phyloP scores from a whole-genome alignment of 169 alveolate genomes.

The Plasmodium vivax region DNA sequence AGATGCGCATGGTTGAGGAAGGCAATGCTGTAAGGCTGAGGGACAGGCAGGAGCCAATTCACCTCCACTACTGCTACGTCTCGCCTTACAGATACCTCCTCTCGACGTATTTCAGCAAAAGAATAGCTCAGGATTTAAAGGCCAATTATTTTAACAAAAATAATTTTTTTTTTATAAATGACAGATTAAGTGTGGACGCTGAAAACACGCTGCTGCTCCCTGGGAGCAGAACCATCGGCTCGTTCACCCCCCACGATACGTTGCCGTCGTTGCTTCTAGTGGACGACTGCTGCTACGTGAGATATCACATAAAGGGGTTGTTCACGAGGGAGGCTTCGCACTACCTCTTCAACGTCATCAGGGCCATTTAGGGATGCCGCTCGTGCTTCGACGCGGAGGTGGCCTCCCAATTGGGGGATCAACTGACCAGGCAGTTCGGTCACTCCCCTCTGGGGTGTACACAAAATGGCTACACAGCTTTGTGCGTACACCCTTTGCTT shows the following conservation, averaged over 20 bases:
- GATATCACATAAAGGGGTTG: conserved; percentile 57
- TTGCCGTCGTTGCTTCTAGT: conserved; percentile 28
- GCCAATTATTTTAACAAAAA: neutral
- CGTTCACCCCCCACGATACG: neutral
- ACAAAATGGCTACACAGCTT: neutral
- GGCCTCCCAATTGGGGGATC: neutral
- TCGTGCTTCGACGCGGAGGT: neutral
- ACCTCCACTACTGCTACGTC: conserved; percentile 34
- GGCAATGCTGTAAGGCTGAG: neutral
- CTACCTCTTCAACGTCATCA: conserved; percentile 14
- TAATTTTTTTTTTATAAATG: conserved; percentile 28
- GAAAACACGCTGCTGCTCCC: conserved; percentile 1
- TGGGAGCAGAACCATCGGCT: neutral
- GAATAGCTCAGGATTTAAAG: conserved; percentile 11
- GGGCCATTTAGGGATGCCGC: neutral
- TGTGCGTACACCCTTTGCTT: neutral
- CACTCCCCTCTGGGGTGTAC: neutral
- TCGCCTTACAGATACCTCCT: conserved; percentile 27
- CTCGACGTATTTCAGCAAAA: conserved; percentile 29
- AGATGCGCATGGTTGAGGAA: neutral
- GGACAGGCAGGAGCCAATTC: conserved; percentile 17
- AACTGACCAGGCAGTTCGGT: neutral
- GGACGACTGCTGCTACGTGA: conserved; percentile 34
- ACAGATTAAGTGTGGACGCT: conserved; percentile 20
- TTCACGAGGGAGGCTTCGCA: conserved; percentile 44